Evolutionary conservation across 2,329 filamentous ascomycete species (phyloP), one percentile per base, ranked within the genome.

Genomic region (Periconia macrospinosa): DNA sequence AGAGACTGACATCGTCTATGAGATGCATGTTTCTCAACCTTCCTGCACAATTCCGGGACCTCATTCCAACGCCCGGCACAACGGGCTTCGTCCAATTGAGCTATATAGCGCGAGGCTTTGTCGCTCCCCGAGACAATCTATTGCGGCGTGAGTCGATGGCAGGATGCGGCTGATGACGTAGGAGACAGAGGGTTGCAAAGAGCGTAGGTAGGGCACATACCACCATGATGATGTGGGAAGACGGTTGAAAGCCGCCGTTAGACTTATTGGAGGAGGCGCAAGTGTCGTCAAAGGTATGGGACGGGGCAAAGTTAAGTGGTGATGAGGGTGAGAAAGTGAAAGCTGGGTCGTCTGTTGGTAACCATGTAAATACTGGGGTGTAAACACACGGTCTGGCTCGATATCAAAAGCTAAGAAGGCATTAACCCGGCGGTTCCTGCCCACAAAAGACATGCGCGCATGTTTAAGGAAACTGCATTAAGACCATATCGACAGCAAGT

Each of bases 21-120:
- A 41, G 92, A 88, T 65, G 92, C 90, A 82, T 99, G 93, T 76
- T 99, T 97, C 69, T 89, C 89, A 68, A 97, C 84, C 77, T 99
- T 99, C 72, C 93, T 86, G 66, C 94, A 87, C 59, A 96, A 83
- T 77, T 97, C 93, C 23, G 91, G 90, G 30, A 97, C 83, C 30
- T 90, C 86, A 62, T 86, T 81, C 94, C 94, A 99, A 73, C 87
- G 87, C 49, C 89, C 92, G 67, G 93, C 87, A 75, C 91, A 96
- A 68, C 94, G 89, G 61, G 91, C 92, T 63, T 87, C 83, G 73
- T 97, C 91, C 69, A 99, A 85, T 75, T 86, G 85, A 71, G 84
- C 82, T 63, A 96, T 83, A 76, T 97, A 97, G 71, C 87, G 85
- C 63, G 83, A 83, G 58, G 87, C 92, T 79, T 99, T 99, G 61